Evolutionary conservation across 2,329 filamentous ascomycete species (phyloP), one percentile per base, ranked within the genome.

Genomic region (Arachnomyces sp.): DNA sequence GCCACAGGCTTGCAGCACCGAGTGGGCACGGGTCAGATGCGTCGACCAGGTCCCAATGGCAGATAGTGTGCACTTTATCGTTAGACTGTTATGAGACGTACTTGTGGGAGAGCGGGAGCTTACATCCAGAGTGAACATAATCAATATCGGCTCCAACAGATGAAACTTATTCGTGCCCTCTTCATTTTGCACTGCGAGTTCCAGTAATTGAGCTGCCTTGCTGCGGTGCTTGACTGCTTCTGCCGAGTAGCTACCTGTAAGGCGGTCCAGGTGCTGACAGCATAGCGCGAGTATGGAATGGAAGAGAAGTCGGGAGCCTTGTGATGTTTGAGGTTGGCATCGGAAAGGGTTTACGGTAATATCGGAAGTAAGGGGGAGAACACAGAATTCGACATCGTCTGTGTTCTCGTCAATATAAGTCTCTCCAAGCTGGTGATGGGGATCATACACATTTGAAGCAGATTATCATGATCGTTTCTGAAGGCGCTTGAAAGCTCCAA

Each of bases 321-420:
- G 46, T 0, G 49, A 48, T 1, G 47, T 41, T 9, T 52, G 45
- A 4, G 39, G 37, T 12, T 51, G 42, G 40, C 50, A 54, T 3
- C 59, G 55, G 33, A 63, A 62, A 1, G 60, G 60, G 36, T 62
- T 63, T 14, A 50, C 45, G 9, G 48, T 40, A 20, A 54, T 55
- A 39, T 61, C 59, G 7, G 48, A 46, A 1, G 59, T 63, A 6
- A 63, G 32, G 1, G 59, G 60, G 13, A 60, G 43, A 8, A 61
- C 42, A 32, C 59, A 62, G 28, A 60, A 59, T 16, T 61, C 59
- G 29, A 54, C 46, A 37, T 63, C 57, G 40, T 61, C 59, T 61
- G 20, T 25, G 20, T 25, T 25, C 20, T 5, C 5, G 20, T 25
- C 20, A 25, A 9, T 25, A 5, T 25, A 25, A 5, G 20, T 25